Evolutionary conservation across 2,329 filamentous ascomycete genomes (phyloP).

Genomic region (Hymenoscyphus repandus): DNA sequence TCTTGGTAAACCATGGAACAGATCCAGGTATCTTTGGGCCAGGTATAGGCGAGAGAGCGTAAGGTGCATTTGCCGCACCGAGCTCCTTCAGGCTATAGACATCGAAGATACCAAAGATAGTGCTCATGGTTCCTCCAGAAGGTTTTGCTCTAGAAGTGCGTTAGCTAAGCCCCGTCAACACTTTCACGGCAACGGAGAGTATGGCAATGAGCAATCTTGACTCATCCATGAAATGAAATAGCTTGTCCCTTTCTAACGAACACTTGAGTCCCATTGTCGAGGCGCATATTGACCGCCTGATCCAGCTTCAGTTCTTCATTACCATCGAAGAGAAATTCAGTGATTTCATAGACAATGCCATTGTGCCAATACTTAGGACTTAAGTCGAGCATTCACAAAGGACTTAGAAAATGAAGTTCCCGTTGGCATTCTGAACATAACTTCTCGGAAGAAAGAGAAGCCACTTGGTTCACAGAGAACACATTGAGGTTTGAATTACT

Average conservation of each 20-base stretch:
- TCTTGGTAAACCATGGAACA: conserved; percentile 37
- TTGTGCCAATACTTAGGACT: too few species aligned
- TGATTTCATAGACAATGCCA: too few species aligned
- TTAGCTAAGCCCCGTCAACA: conserved; percentile 1
- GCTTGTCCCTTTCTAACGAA: too few species aligned
- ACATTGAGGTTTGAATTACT: conserved; percentile 6
- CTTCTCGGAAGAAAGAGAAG: not conserved
- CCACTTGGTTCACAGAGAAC: not conserved
- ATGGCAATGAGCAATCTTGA: too few species aligned
- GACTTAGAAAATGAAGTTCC: too few species aligned
- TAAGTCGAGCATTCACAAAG: too few species aligned
- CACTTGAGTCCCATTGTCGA: too few species aligned
- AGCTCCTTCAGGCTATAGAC: conserved; percentile 46
- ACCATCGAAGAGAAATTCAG: too few species aligned
- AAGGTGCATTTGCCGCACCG: conserved; percentile 42
- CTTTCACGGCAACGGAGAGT: too few species aligned
- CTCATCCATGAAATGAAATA: too few species aligned
- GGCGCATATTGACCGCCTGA: too few species aligned
- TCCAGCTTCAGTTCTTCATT: too few species aligned
- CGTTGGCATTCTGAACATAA: not conserved
- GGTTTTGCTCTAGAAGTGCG: conserved; percentile 38
- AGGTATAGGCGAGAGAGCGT: conserved; percentile 51
- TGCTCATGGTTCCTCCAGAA: conserved; percentile 65
- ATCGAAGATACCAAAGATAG: conserved; percentile 56
- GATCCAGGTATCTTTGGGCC: conserved; percentile 22